Evolutionary conservation across 1,284 basidiomycete genomes (phyloP).

Genomic region (Coniferiporia sulphurascens): DNA sequence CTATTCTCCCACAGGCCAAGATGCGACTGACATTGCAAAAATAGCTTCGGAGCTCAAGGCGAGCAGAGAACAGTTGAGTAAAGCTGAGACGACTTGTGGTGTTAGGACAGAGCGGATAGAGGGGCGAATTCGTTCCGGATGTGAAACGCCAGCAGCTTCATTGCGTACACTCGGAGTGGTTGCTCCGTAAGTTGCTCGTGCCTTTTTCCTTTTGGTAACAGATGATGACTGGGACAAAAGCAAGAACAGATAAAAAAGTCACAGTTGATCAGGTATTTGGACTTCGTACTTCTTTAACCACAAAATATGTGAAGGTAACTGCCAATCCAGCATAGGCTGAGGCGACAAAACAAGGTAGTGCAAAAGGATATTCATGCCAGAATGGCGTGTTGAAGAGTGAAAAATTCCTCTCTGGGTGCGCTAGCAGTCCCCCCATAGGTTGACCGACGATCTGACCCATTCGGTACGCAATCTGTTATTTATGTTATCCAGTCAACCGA

Average conservation of each 20-base stretch:
- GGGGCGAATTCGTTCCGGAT: conserved; percentile 1
- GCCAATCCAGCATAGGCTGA: conserved; percentile 21
- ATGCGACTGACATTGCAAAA: conserved; percentile 17
- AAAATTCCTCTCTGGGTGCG: conserved; percentile 22
- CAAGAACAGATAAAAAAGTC: background rate
- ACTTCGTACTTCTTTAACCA: conserved; percentile 21
- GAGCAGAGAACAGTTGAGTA: conserved; percentile 15
- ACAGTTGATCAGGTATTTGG: background rate
- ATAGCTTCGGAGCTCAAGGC: conserved; percentile 19
- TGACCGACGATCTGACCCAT: conserved; percentile 20
- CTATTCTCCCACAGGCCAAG: background rate
- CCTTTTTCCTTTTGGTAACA: conserved; percentile 15
- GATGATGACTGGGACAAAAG: conserved; percentile 7
- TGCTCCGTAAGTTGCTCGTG: conserved; percentile 9
- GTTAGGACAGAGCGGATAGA: conserved; percentile 18
- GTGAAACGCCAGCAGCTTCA: background rate
- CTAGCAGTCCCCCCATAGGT: conserved; percentile 24
- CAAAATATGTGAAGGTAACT: conserved; percentile 19
- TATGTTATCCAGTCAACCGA: background rate
- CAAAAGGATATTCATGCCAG: conserved; percentile 23
- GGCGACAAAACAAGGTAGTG: conserved; percentile 24
- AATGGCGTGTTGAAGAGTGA: conserved; percentile 21
- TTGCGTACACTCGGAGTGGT: background rate
- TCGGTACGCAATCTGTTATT: conserved; percentile 16
- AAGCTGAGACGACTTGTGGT: conserved; percentile 13